Base-by-base conservation (phyloP, 2,329 filamentous ascomycete genomes). In the Leptographium wingfieldii region DNA sequence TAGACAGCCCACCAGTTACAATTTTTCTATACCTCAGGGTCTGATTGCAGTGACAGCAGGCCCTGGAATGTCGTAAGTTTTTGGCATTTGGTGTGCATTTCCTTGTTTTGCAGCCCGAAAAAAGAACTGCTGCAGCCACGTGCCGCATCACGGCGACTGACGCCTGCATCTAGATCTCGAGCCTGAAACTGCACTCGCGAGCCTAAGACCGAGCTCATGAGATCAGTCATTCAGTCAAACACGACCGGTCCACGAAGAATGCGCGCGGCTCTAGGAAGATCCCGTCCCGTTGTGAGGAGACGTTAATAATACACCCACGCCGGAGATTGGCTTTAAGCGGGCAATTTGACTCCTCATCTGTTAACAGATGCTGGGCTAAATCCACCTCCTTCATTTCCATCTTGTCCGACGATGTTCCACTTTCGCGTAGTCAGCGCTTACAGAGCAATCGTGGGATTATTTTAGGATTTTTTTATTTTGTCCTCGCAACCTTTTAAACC, bases 391-490 rank as follows among this genome's bases (percentile, higher is more conserved):
- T 46, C n/a, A 16, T 19, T 46, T n/a, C 40, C 5, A 46, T n/a
- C 40, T 16, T 46, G 40, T 16, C 40, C 40, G 16, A n/a, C 9
- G 29, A 31, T 31, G 4, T 35, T 35, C 33, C 9, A 35, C 33
- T 35, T 35, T 10, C 33, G 33, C 33, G 33, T 35, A 35, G 33
- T 35, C 33, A 35, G 16, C 43, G 43, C 43, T 46, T n/a, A 46
- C 43, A n/a, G 22, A 46, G 4, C 19, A 43, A 43, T 11, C 19
- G n/a, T 16, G 11, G 16, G 12, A 29, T 56, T 19, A 33, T 49
- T 56, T 56, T 56, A 22, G 25, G 27, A 56, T 56, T 56, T 55
- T 58, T 61, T 61, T 46, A 29, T 56, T 57, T 57, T 60, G 59
- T 46, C 56, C 51, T 57, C 55, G 35, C 40, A 57, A 55, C 40